Evolutionary conservation across 169 alveolate genomes (phyloP), one percentile per base, ranked within the genome.

Genomic region (Plasmodium falciparum): DNA sequence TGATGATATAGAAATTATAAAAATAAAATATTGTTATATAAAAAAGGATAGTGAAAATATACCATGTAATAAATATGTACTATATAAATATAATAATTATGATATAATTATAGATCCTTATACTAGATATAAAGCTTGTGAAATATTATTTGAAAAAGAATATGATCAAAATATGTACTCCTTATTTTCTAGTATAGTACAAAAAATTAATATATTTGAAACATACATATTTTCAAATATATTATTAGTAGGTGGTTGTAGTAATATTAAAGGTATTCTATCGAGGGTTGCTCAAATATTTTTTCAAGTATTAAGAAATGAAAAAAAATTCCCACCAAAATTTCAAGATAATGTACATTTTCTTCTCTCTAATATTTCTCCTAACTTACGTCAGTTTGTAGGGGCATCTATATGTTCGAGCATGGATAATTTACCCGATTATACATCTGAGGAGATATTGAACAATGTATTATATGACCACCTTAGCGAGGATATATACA

Each of bases 61-160:
- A 11, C 1, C 8, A 11, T 69, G 86, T 70, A 45, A 83, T 49
- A 83, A 83, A 47, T 58, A 58, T 56, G 63, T 83, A 15, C 47
- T 83, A 73, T 83, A 56, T 70, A 39, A 83, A 83, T 45, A 39
- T 20, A 47, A 63, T 54, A 83, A 83, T 69, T 56, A 63, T 62
- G 58, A 83, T 56, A 70, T 83, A 56, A 20, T 83, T n/a, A 62
- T 83, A 45, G 73, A 61, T 12, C 74, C 91, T 1, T 58, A 83
- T n/a, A 83, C 91, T 24, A 54, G 91, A 72, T 83, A 85, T 80
- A 83, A 69, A 45, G 91, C 91, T 50, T 83, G 91, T 62, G 91
- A 83, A 69, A 83, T 83, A 70, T 83, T 83, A 43, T 83, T 83
- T 52, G 33, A 49, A 15, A 83, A 69, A 56, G 33, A 83, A 13